Base-by-base conservation (phyloP, 345 rosid species). In the Murraya paniculata region DNA sequence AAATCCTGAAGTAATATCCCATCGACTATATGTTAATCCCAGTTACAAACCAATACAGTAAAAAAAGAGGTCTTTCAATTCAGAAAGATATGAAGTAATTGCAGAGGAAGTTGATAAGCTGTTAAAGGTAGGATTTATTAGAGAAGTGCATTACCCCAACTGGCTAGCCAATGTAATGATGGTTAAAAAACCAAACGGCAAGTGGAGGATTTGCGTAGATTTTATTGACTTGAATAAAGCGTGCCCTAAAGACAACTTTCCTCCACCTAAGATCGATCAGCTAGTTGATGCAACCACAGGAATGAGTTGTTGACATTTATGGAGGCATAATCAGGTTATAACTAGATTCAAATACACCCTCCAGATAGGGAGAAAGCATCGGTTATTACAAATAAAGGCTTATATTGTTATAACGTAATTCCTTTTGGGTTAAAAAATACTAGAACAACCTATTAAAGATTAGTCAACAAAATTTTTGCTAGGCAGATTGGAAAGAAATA, bases 21-120 rank as follows among this genome's bases (percentile, higher is more conserved):
- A 41, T 41, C 1, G 16, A 41, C 14, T 41, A 1, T 2, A 41
- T 41, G 50, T 41, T 3, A 41, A 10, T 41, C 50, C 1, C 11
- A 0, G 16, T 41, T 11, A 11, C 1, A 41, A 41, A 41, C 16
- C 0, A 0, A 0, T 2, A 2, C 4, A 2, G 0, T 4, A 0
- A 41, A 41, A 41, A 41, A 11, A 0, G 4, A 41, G 50, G 13
- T 10, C 16, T 2, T 10, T 41, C 3, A 11, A 41, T 41, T 16
- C 1, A 11, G 16, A 41, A 10, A 11, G 50, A 11, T 41, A 11
- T 18, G 5, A 5, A 41, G 16, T 16, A 41, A 41, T 41, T 11
- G 4, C 4, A 41, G 1, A 41, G 1, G 16, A 41, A 41, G 14
- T 41, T 11, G 14, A 41, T 41, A 10, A 41, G 11, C 16, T 0